phyloP scores from a whole-genome alignment of 2,329 filamentous ascomycete genomes.

The Pyrenochaeta sp. region DNA sequence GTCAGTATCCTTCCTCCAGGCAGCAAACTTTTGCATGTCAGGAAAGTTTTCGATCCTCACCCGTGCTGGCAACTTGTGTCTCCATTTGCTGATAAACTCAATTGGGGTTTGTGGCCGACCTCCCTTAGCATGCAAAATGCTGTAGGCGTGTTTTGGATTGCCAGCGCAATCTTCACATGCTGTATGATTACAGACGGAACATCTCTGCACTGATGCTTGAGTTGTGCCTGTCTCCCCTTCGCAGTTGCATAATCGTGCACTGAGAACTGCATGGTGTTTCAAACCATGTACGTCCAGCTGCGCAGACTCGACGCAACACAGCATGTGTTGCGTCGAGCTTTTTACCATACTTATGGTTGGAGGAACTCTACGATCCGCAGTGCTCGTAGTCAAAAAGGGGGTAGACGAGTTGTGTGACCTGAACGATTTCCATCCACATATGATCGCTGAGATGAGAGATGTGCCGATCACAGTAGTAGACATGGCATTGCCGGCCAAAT shows the following conservation, averaged over 20 bases:
- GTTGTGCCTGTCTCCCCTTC: slow-evolving; percentile 59
- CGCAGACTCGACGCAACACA: background rate
- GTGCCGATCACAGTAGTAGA: slow-evolving; percentile 74
- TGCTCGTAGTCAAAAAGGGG: background rate
- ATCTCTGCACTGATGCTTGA: slow-evolving; percentile 55
- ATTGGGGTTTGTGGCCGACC: slow-evolving; percentile 49
- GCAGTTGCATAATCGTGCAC: slow-evolving; percentile 64
- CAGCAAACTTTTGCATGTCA: slow-evolving; percentile 1
- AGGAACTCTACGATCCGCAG: background rate
- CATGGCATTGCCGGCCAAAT: slow-evolving; percentile 84
- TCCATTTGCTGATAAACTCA: slow-evolving; percentile 56
- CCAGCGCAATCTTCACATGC: slow-evolving; percentile 63
- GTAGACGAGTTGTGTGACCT: background rate
- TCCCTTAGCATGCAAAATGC: slow-evolving; percentile 3
- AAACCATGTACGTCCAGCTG: slow-evolving; percentile 23
- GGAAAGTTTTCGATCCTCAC: slow-evolving; percentile 31
- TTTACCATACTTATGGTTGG: background rate
- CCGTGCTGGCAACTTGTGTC: slow-evolving; percentile 27
- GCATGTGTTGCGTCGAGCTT: background rate
- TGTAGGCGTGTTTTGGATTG: slow-evolving; percentile 62
- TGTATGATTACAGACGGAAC: slow-evolving; percentile 63
- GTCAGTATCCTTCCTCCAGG: background rate
- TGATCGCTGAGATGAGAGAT: slow-evolving; percentile 67
- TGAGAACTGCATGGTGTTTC: slow-evolving; percentile 38
- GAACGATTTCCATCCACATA: slow-evolving; percentile 42